phyloP scores from a whole-genome alignment of 192 early-diverging fungal genomes.

The Paraglomus occultum region DNA sequence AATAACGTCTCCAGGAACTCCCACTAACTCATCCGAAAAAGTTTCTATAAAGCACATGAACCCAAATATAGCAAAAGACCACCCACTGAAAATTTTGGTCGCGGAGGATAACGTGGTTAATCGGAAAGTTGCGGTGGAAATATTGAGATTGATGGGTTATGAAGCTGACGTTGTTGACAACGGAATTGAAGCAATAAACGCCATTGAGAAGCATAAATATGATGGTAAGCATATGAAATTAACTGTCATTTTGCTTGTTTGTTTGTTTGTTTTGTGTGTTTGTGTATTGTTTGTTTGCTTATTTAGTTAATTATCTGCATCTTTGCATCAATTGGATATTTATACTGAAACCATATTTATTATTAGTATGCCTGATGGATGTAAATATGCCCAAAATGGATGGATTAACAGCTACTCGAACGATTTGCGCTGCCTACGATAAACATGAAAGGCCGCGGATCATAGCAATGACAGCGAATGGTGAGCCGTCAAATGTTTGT shows the following conservation, averaged over 20 bases:
- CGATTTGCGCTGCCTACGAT: conserved; percentile 27
- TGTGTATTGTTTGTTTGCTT: too few species aligned
- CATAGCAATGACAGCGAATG: conserved; percentile 36
- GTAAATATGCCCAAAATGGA: conserved; percentile 52
- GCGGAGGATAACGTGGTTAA: conserved; percentile 76
- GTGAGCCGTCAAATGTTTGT: conserved; percentile 6
- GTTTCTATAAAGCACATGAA: too few species aligned
- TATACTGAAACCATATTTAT: too few species aligned
- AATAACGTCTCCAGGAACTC: too few species aligned
- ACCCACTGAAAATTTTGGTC: conserved; percentile 55
- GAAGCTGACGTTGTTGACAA: conserved; percentile 29
- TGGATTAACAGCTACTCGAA: conserved; percentile 44
- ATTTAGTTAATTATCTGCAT: too few species aligned
- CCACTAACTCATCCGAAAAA: too few species aligned
- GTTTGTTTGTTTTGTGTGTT: too few species aligned
- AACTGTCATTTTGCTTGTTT: too few species aligned
- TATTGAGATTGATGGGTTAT: conserved; percentile 40
- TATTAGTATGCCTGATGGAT: conserved; percentile 44
- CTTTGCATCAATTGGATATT: too few species aligned
- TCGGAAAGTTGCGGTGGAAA: conserved; percentile 60
- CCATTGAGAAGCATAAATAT: conserved; percentile 6
- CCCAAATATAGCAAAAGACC: too few species aligned
- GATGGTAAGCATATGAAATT: too few species aligned
- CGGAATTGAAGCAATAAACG: conserved; percentile 31
- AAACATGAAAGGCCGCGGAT: conserved; percentile 13